Evolutionary conservation across 1,139 yeast genomes (phyloP), one percentile per base, ranked within the genome.

Genomic region (Sugiyamaella grinbergsii): DNA sequence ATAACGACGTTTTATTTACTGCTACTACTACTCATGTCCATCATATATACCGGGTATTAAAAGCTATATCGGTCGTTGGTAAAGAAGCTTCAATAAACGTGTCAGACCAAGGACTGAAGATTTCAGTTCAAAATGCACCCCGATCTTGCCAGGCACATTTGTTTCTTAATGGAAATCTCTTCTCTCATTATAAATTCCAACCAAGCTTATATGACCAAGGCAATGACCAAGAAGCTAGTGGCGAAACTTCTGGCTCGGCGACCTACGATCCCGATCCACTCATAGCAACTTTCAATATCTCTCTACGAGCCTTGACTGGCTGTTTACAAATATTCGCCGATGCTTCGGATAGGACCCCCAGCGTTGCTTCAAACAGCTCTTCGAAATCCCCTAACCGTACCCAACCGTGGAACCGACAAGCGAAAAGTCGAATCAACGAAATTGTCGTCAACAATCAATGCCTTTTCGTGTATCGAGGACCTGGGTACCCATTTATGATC

Each of bases 401-500:
- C 13, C 33, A 29, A 13, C 15, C 10, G 33, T 29, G 15, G 13
- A 11, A 11, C 4, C 13, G 15, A 29, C n/a, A 29, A 8, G 10
- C n/a, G 15, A 29, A 24, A 24, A 24, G 28, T 24, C 28, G 8
- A 6, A 24, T 6, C 4, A 29, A 45, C 13, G 45, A 44, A 23
- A 44, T 32, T 16, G 22, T 44, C 11, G 40, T 40, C n/a, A 48
- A 28, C n/a, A 45, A 50, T 22, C 52, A 60, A 15, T 64, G 67
- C 44, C 49, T 62, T 1, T 57, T 80, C 39, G 68, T 75, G 3
- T 80, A 79, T 57, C 67, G 71, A 42, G 78, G 88, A 0, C 74
- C 74, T 11, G 94, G 94, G 0, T 63, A 74, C 5, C 91, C 94
- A 0, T 78, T 89, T 51, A 73, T 81, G 1, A 67, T 88, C 19